phyloP scores from a whole-genome alignment of 2,329 filamentous ascomycete species.

The Cladophialophora psammophila region DNA sequence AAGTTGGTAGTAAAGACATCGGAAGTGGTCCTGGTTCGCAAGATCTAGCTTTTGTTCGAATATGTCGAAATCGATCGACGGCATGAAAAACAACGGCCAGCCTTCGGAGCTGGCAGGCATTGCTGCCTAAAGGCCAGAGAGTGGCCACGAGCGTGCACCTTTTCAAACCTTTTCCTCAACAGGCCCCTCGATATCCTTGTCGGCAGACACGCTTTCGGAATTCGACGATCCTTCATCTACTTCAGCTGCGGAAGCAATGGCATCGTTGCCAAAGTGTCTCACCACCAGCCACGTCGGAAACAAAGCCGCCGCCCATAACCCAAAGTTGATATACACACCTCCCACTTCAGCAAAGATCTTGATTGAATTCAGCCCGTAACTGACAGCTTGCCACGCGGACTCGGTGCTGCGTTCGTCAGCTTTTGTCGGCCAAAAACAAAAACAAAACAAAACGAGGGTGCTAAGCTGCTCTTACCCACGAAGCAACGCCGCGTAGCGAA shows the following conservation, averaged over 20 bases:
- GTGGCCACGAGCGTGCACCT: no score
- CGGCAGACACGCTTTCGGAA: slow-evolving; percentile 9
- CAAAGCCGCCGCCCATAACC: slow-evolving; percentile 69
- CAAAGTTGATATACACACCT: slow-evolving; percentile 74
- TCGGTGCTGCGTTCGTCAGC: slow-evolving; percentile 59
- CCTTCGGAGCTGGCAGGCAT: not conserved
- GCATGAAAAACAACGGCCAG: not conserved
- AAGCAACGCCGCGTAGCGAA: slow-evolving; percentile 72
- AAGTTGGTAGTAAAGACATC: not conserved
- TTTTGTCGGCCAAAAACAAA: not conserved
- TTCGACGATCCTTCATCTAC: not conserved
- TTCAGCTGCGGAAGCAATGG: not conserved
- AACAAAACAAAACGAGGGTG: not conserved
- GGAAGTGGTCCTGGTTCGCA: not conserved
- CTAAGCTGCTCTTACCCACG: slow-evolving; percentile 51
- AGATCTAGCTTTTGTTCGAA: not conserved
- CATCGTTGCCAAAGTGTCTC: slow-evolving; percentile 20
- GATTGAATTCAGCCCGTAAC: slow-evolving; percentile 71
- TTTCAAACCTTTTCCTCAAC: slow-evolving; percentile 2
- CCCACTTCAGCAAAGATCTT: slow-evolving; percentile 70
- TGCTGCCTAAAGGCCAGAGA: not conserved
- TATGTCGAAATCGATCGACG: not conserved
- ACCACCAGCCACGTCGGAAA: slow-evolving; percentile 71
- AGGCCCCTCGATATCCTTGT: not conserved
- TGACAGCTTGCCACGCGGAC: slow-evolving; percentile 75